phyloP scores from a whole-genome alignment of 2,329 filamentous ascomycete species.

The Alternaria metachromatica region DNA sequence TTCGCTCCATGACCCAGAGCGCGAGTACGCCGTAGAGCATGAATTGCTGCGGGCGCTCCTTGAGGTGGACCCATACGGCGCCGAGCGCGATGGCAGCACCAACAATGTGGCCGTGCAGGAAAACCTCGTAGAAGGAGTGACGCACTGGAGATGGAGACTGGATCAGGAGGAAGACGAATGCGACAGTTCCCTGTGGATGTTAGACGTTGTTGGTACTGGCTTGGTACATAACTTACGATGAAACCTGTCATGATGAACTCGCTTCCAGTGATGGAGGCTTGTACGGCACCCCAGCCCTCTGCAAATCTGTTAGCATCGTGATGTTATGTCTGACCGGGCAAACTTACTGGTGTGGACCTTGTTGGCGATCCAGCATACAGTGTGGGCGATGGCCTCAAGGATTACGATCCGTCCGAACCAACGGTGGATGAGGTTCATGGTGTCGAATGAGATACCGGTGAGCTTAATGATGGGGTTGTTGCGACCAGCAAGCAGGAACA shows the following conservation, averaged over 20 bases:
- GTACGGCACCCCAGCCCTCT: slow-evolving; percentile 59
- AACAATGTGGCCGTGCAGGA: slow-evolving; percentile 74
- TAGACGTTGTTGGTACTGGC: slow-evolving; percentile 67
- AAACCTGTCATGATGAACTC: slow-evolving; percentile 67
- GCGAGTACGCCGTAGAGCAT: slow-evolving; percentile 67
- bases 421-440: slow-evolving; percentile 80
- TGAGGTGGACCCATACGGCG: slow-evolving; percentile 71
- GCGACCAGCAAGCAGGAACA: slow-evolving; percentile 75
- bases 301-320: slow-evolving; percentile 31
- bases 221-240: slow-evolving; percentile 60
- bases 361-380: slow-evolving; percentile 63
- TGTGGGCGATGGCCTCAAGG: slow-evolving; percentile 72
- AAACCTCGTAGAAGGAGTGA: slow-evolving; percentile 81
- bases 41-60: slow-evolving; percentile 63
- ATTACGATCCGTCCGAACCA: slow-evolving; percentile 81
- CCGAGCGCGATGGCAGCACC: slow-evolving; percentile 66
- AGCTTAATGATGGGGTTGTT: slow-evolving; percentile 80
- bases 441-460: slow-evolving; percentile 79
- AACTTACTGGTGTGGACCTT: slow-evolving; percentile 50
- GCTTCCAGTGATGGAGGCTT: slow-evolving; percentile 47
- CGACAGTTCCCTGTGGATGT: slow-evolving; percentile 61
- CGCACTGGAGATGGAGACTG: slow-evolving; percentile 74
- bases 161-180: slow-evolving; percentile 68
- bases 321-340: background rate
- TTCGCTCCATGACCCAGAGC: slow-evolving; percentile 72